Evolutionary conservation across 129 eudicot genomes (phyloP).

Genomic region (Pulicaria dysenterica): DNA sequence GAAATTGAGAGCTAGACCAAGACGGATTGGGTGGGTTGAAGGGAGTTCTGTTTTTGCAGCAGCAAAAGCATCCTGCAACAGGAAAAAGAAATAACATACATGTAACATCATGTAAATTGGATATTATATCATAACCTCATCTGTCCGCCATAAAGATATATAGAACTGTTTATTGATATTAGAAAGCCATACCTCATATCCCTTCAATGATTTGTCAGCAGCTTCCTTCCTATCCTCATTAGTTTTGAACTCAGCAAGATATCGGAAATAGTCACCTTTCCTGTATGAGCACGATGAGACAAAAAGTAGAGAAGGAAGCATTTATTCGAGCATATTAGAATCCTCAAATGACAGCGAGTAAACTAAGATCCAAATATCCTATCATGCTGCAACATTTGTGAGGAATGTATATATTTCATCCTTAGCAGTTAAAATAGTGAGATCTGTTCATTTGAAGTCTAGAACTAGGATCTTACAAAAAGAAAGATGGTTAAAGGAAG

Average conservation of each 20-base stretch:
- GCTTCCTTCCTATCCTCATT: slow-evolving; percentile 73
- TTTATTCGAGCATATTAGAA: no score
- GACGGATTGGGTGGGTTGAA: slow-evolving; percentile 94
- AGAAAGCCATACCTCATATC: slow-evolving; percentile 70
- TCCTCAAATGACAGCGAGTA: no score
- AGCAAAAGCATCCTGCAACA: slow-evolving; percentile 71
- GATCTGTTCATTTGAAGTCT: no score
- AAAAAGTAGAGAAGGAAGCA: background rate
- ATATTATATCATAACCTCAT: background rate
- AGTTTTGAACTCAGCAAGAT: slow-evolving; percentile 85
- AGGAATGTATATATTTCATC: no score
- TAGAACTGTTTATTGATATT: background rate
- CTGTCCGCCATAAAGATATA: background rate
- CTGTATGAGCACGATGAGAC: slow-evolving; percentile 30
- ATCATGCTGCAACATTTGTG: no score
- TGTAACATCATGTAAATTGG: background rate
- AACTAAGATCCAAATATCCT: no score
- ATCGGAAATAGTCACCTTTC: slow-evolving; percentile 91
- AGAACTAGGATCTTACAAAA: no score
- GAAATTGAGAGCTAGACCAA: slow-evolving; percentile 94
- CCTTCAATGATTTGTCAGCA: slow-evolving; percentile 75
- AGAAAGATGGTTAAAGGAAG: background rate
- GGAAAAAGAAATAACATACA: background rate
- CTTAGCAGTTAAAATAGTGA: no score
- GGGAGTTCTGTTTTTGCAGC: slow-evolving; percentile 80